Evolutionary conservation across 805 yeast species (phyloP), one percentile per base, ranked within the genome.

Genomic region (Myxozyma melibiosi): DNA sequence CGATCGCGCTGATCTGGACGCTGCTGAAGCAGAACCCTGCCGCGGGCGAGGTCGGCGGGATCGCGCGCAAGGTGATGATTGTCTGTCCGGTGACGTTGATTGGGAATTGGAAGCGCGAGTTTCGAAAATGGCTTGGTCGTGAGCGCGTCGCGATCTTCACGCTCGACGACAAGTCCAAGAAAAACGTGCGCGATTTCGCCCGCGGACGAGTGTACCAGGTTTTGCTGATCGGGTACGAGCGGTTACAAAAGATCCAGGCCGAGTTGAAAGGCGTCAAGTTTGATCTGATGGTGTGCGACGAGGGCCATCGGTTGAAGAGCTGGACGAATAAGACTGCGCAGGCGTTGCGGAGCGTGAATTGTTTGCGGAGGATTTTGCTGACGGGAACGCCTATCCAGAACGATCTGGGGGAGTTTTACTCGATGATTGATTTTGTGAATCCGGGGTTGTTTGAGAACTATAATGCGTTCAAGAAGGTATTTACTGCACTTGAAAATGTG

Each of bases 381-480:
- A 83, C 96, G 0, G 99, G 97, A 0, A 90, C 97, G 0, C 97
- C 96, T 0, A 89, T 94, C 34, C 99, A 94, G 68, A 94, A 94
- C 71, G 96, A 94, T 70, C 78, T 94, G 46, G 74, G 74, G 2
- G 99, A 94, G 68, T 92, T 88, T 69, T 89, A 76, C 71, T 84
- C 86, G 8, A 82, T 94, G 65, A 81, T 86, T 5, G 86, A 90
- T 67, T 92, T 92, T 68, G 75, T 90, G 11, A 90, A 90, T 66
- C 97, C 97, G 0, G 92, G 91, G 0, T 74, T 87, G 0, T 74
- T 94, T 25, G 96, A 96, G 0, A 73, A 76, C 0, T 79, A 80
- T 55, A 75, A 79, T 24, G 70, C 74, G 16, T 84, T 76, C 55
- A 67, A 63, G 35, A 62, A 20, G 31, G 61, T 57, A 35, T 8